Evolutionary conservation across 352 stramenopile species (phyloP), one percentile per base, ranked within the genome.

Genomic region (Chrysophaeum taylorii): DNA sequence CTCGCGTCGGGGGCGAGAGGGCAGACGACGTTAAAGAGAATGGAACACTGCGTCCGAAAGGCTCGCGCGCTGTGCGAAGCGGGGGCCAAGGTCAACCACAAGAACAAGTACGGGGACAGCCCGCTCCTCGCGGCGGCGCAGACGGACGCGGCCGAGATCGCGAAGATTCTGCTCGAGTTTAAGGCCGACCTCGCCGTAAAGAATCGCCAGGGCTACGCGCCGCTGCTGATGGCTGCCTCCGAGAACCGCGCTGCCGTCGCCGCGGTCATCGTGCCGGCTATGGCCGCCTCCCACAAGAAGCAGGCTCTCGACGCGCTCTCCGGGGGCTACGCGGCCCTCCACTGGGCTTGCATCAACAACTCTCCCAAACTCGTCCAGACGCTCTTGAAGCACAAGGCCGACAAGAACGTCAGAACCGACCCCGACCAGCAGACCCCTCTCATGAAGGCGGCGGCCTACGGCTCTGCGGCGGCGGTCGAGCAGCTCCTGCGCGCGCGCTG

Each of bases 51-150:
- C 57, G 57, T 45, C 33, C 23, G 12, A 16, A 42, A 45, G n/a
- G 57, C 35, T 2, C 9, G 57, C 18, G 57, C 31, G 4, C 31
- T 66, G 4, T 66, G 57, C 57, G 57, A 42, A 18, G 57, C 57
- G 2, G 57, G 57, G 9, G 57, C 57, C 0, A 66, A 45, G 36
- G 31, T 66, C 2, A 45, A 66, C 36, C 57, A 66, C 57, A 66
- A 45, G 57, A 66, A 66, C 36, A 66, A 66, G n/a, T 66, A 66
- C 57, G 57, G 57, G 18, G 57, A 66, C 57, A 66, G 33, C 16
- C 57, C 57, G 0, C 36, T 66, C 18, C n/a, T 66, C 2, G 57
- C 57, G 33, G 57, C 57, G 9, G 57, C 57, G 31, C 57, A 66
- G 36, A 66, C 57, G 14, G 57, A 66, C 57, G 25, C 57, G 2